A percentile compares a stretch with the other conserved stretches of the same genome.
These are phyloP conservation scores for Russula compacta DNA, from an alignment of 768 basidiomycete genomes.

Conservation along the genomic window DNA sequence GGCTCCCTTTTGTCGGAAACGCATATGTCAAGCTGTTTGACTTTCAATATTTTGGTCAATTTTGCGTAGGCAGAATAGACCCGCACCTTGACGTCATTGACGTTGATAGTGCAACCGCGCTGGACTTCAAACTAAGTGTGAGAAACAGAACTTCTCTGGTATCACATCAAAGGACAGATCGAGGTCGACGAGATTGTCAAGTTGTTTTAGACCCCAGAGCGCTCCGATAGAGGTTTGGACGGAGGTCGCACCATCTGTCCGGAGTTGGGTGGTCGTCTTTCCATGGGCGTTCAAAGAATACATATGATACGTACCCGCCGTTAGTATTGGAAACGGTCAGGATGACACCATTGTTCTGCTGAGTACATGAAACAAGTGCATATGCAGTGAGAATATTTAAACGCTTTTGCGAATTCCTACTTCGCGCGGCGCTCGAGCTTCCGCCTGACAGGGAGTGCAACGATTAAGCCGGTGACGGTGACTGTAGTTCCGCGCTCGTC, in stretches of 20 bases:
- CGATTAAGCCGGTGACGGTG: slow-evolving; percentile 60
- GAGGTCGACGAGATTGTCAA: slow-evolving; percentile 69
- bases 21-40: too few relatives aligned
- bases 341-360: slow-evolving; percentile 51
- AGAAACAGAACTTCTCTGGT: slow-evolving; percentile 54
- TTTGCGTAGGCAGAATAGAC: too few relatives aligned
- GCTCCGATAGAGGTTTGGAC: slow-evolving; percentile 55
- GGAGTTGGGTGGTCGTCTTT: slow-evolving; percentile 58
- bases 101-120: too few relatives aligned
- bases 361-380: slow-evolving; percentile 72
- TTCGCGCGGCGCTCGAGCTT: slow-evolving; percentile 84
- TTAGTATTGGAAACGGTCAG: slow-evolving; percentile 66
- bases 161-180: slow-evolving; percentile 61
- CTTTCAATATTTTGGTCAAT: too few relatives aligned
- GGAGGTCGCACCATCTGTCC: slow-evolving; percentile 59
- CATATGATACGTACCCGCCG: slow-evolving; percentile 49
- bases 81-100: too few relatives aligned
- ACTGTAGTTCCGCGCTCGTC: slow-evolving; percentile 81
- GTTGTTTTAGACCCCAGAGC: slow-evolving; percentile 77
- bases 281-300: slow-evolving; percentile 20
- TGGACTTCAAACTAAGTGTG: too few relatives aligned
- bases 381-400: slow-evolving; percentile 78
- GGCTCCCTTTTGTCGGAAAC: too few relatives aligned
- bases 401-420: slow-evolving; percentile 79
- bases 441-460: slow-evolving; percentile 77